Base-by-base conservation (phyloP, 176 grass and related monocot species). In the Oryza glaberrima region DNA sequence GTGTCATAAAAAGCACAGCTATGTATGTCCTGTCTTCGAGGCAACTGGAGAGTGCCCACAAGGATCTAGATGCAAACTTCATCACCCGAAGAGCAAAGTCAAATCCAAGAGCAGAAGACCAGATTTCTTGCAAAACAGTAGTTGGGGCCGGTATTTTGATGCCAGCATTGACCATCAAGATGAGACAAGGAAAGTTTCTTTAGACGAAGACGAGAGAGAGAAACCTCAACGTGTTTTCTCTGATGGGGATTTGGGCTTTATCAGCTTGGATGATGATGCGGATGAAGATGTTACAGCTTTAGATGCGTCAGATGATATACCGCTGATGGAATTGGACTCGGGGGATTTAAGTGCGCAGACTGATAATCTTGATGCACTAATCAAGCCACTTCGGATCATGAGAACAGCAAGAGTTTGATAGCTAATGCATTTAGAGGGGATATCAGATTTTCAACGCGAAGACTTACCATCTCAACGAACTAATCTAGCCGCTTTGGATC, bases 1-100 rank as follows among this genome's bases (percentile, higher is more conserved):
- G 96, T 99, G 96, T 85, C 91, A 40, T 75, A 94, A 92, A 93
- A 95, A 99, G 86, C 96, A 99, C 54, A 99, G 93, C 83, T 92
- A 92, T 73, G 87, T 90, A 70, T 99, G 96, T 70, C 93, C 91
- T 0, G 13, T 92, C 77, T 91, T 94, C 66, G 91, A 94, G 87
- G 83, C 86, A 23, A 96, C 90, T 64, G 96, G 96, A 60, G 90
- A 91, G 75, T 99, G 96, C 69, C 81, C 88, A 41, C 91, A 90
- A 80, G 81, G 87, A 86, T 65, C 91, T 65, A 92, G 69, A 83
- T 99, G 96, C 96, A 99, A 92, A 78, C 91, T 96, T 89, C 92
- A 99, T 87, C 96, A 99, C 61, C 96, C 96, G 22, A 96, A 94
- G 84, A 89, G 68, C 58, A 91, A 87, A 75, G 92, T 69, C 69